Evolutionary conservation across 164 flowering plant species (phyloP).

Genomic region (Cinnamomum chago): DNA sequence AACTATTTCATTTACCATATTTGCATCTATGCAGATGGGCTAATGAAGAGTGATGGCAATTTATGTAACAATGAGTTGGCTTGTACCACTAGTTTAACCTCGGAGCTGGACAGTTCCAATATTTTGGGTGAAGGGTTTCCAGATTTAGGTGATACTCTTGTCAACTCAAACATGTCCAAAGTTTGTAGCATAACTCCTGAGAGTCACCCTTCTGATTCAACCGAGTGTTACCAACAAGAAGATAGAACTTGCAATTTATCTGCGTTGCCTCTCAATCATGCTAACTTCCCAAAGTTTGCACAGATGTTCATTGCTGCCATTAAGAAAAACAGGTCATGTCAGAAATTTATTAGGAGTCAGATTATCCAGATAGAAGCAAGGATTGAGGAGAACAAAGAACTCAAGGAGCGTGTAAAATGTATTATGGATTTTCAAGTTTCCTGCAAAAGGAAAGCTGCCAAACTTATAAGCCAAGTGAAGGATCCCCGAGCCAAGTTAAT

Average conservation of each 20-base stretch:
- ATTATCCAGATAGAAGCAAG: conserved; percentile 68
- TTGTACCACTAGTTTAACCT: conserved; percentile 25
- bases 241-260: conserved; percentile 14
- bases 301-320: conserved; percentile 68
- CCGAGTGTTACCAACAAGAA: conserved; percentile 30
- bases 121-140: conserved; percentile 32
- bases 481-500: conserved; percentile 69
- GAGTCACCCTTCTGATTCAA: conserved; percentile 20
- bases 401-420: conserved; percentile 54
- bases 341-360: conserved; percentile 62
- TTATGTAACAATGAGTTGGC: conserved; percentile 23
- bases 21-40: conserved; percentile 25
- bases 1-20: not conserved
- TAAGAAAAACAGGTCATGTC: conserved; percentile 79
- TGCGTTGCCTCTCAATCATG: conserved; percentile 16
- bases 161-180: conserved; percentile 12
- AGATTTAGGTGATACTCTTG: conserved; percentile 33
- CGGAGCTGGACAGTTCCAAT: conserved; percentile 34
- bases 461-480: conserved; percentile 52
- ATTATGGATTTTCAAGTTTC: conserved; percentile 61
- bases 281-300: conserved; percentile 56
- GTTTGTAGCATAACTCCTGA: conserved; percentile 12
- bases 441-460: conserved; percentile 54
- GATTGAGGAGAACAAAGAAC: conserved; percentile 62
- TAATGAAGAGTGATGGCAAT: conserved; percentile 14